These are phyloP conservation scores for Fennellomyces sp. DNA, from an alignment of 371 early-diverging fungal species.

Conservation along the genomic window DNA sequence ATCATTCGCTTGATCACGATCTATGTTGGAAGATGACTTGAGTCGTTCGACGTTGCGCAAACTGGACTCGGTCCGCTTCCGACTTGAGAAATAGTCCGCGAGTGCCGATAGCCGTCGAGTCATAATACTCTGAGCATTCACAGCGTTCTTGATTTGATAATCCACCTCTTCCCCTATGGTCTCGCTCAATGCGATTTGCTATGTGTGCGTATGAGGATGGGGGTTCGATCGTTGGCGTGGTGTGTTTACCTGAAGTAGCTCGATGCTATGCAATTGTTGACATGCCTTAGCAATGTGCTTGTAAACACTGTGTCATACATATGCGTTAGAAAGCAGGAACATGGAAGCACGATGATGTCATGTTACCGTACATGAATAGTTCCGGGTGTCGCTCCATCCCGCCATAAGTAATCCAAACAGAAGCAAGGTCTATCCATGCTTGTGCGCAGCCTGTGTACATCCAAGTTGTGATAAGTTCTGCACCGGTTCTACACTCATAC, in stretches of 20 bases:
- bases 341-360: not conserved
- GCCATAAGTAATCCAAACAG: slow-evolving; percentile 40
- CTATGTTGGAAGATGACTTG: slow-evolving; percentile 42
- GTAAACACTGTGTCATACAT: slow-evolving; percentile 15
- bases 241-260: slow-evolving; percentile 29
- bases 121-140: slow-evolving; percentile 36
- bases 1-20: slow-evolving; percentile 37
- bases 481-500: slow-evolving; percentile 14
- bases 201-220: not conserved
- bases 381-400: slow-evolving; percentile 39
- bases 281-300: slow-evolving; percentile 36
- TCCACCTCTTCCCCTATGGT: slow-evolving; percentile 32
- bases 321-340: not conserved
- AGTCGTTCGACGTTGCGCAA: slow-evolving; percentile 38
- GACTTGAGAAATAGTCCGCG: slow-evolving; percentile 33
- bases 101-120: slow-evolving; percentile 26
- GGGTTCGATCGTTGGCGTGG: too few relatives aligned
- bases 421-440: slow-evolving; percentile 29
- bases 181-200: slow-evolving; percentile 27
- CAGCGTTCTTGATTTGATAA: slow-evolving; percentile 36
- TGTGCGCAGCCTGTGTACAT: slow-evolving; percentile 5
- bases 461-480: too few relatives aligned
- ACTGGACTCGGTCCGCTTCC: slow-evolving; percentile 37
- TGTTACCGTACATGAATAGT: slow-evolving; percentile 37
- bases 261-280: slow-evolving; percentile 32